Conservation (phyloP, 2,329 filamentous ascomycete genomes). For the Botryotinia convoluta region DNA sequence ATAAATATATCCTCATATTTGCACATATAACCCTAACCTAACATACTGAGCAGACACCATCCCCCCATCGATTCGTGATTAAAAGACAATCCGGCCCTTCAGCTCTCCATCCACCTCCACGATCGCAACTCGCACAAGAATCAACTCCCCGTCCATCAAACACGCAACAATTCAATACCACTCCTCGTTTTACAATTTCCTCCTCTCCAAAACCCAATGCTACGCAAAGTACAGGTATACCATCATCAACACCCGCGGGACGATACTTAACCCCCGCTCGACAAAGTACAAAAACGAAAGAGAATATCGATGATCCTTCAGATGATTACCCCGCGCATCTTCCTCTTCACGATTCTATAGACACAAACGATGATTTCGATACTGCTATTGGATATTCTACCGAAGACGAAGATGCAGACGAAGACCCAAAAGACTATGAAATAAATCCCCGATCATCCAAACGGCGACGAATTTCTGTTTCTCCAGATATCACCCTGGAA, state of each 20-base stretch:
- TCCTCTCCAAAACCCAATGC: slow-evolving; percentile 33
- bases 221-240: slow-evolving; percentile 27
- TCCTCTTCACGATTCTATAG: slow-evolving; percentile 33
- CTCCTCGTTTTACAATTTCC: slow-evolving; percentile 38
- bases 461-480: slow-evolving; percentile 33
- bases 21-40: slow-evolving; percentile 20
- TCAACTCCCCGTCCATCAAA: slow-evolving; percentile 27
- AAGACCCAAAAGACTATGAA: slow-evolving; percentile 24
- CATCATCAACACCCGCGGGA: slow-evolving; percentile 32
- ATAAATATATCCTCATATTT: background rate
- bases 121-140: slow-evolving; percentile 29
- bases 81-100: slow-evolving; percentile 29
- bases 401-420: slow-evolving; percentile 19
- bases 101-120: slow-evolving; percentile 16
- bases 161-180: slow-evolving; percentile 38
- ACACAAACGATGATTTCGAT: slow-evolving; percentile 27
- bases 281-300: slow-evolving; percentile 23
- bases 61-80: slow-evolving; percentile 41
- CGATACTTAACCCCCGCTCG: slow-evolving; percentile 34
- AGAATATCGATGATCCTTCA: slow-evolving; percentile 30
- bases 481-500: slow-evolving; percentile 17
- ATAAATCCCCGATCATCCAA: slow-evolving; percentile 31
- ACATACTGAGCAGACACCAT: slow-evolving; percentile 37
- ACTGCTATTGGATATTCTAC: slow-evolving; percentile 23
- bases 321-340: slow-evolving; percentile 22